These are phyloP conservation scores for Colletotrichum sp. DNA, from an alignment of 2,329 filamentous ascomycete species.

Conservation along the genomic window DNA sequence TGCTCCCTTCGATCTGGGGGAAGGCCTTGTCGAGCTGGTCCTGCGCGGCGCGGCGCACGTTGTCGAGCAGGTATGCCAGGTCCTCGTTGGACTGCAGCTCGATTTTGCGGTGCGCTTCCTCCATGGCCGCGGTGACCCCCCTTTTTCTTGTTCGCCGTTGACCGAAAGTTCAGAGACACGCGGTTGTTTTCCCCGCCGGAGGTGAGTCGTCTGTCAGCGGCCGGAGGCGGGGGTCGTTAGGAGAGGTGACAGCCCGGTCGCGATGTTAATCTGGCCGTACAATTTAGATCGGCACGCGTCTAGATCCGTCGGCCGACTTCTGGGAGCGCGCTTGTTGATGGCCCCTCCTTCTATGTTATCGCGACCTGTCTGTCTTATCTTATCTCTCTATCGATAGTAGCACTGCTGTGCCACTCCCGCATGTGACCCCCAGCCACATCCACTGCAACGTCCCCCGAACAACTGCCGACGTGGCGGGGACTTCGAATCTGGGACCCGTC, in stretches of 20 bases:
- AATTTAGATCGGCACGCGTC: background rate
- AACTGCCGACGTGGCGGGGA: background rate
- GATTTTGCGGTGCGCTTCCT: conserved; percentile 70
- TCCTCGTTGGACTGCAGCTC: conserved; percentile 81
- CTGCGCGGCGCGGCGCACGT: conserved; percentile 71
- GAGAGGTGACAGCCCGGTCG: background rate
- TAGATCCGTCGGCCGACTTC: background rate
- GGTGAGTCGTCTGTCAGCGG: background rate
- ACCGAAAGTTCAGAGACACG: background rate
- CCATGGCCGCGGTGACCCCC: conserved; percentile 27
- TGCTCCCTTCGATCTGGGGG: conserved; percentile 60
- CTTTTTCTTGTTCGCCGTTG: background rate
- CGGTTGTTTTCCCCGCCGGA: background rate
- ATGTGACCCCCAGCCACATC: background rate
- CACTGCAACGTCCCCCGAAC: background rate
- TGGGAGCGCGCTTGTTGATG: background rate
- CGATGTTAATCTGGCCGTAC: background rate
- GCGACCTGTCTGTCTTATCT: rapidly evolving
- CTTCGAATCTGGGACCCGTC: background rate
- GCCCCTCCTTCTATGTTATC: background rate
- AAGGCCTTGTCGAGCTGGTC: conserved; percentile 72
- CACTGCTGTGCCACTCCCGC: background rate
- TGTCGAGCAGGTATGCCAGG: conserved; percentile 71
- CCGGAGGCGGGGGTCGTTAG: background rate
- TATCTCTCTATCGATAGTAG: background rate